A percentile compares a stretch with the other conserved stretches of the same genome.
phyloP scores from a whole-genome alignment of 805 yeast genomes.

The Soucietia sequanensis region DNA sequence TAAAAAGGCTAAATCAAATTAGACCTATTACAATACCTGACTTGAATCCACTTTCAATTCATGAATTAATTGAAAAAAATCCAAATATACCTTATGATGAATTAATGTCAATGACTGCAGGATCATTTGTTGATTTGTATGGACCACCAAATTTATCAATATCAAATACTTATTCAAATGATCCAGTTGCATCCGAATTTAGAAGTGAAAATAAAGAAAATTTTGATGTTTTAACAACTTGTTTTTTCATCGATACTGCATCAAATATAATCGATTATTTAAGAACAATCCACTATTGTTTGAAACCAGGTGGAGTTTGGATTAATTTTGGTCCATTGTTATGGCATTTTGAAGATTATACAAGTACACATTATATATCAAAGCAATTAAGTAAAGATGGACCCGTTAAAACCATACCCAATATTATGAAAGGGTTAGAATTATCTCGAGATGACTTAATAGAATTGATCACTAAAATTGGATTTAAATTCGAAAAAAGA shows the following conservation, averaged over 20 bases:
- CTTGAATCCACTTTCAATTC: constrained; percentile 39
- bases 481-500: constrained; percentile 49
- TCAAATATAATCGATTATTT: constrained; percentile 58
- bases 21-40: constrained; percentile 57
- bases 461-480: constrained; percentile 42
- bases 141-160: constrained; percentile 45
- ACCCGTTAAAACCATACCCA: constrained; percentile 20
- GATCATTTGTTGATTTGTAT: constrained; percentile 67
- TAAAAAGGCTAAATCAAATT: constrained; percentile 44
- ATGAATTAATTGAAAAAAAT: constrained; percentile 23
- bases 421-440: constrained; percentile 57
- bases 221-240: constrained; percentile 51
- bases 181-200: constrained; percentile 40
- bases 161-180: constrained; percentile 36
- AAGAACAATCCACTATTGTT: constrained; percentile 44
- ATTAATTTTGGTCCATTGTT: constrained; percentile 66
- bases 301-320: constrained; percentile 53
- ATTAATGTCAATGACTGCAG: constrained; percentile 69
- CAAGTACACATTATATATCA: constrained; percentile 19
- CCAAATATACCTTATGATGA: constrained; percentile 46
- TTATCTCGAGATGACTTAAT: constrained; percentile 55
- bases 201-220: constrained; percentile 34
- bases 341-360: constrained; percentile 69
- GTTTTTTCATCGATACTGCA: constrained; percentile 66
- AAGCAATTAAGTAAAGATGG: constrained; percentile 17